Conservation (phyloP, 352 stramenopile species). For the Globisporangium irregulare region DNA sequence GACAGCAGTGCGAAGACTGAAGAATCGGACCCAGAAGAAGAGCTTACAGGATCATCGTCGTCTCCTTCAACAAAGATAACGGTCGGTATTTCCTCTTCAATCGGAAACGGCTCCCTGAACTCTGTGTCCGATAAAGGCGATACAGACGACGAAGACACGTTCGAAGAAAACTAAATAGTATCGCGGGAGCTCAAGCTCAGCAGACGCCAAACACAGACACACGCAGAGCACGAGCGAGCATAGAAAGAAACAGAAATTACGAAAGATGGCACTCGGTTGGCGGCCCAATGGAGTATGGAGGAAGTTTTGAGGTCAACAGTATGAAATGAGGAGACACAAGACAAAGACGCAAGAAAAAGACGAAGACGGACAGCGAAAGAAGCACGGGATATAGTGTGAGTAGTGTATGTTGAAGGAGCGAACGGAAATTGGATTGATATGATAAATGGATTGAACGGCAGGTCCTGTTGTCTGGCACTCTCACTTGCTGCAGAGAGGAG, state of each 20-base stretch:
- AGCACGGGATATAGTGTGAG: slow-evolving; percentile 6
- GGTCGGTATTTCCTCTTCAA: slow-evolving; percentile 3
- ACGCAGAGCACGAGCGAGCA: slow-evolving; percentile 2
- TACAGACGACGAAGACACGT: slow-evolving; percentile 23
- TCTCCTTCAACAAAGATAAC: not conserved
- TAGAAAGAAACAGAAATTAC: slow-evolving; percentile 7
- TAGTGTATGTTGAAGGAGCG: slow-evolving; percentile 13
- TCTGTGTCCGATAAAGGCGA: slow-evolving; percentile 4
- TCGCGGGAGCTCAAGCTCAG: slow-evolving; percentile 2
- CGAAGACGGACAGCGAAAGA: slow-evolving; percentile 1
- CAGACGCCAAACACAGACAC: not conserved
- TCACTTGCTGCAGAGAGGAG: not conserved
- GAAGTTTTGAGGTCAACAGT: slow-evolving; percentile 16
- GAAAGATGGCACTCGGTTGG: slow-evolving; percentile 2
- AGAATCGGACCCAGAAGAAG: slow-evolving; percentile 50
- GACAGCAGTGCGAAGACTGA: slow-evolving; percentile 56
- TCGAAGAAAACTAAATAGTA: slow-evolving; percentile 17
- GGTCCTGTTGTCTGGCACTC: not conserved
- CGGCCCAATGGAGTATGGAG: slow-evolving; percentile 12
- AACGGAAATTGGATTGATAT: slow-evolving; percentile 17
- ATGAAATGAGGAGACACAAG: slow-evolving; percentile 3
- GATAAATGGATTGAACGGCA: slow-evolving; percentile 12
- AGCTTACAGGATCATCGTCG: slow-evolving; percentile 13
- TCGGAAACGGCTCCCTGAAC: not conserved
- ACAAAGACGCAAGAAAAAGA: slow-evolving; percentile 7